Evolutionary conservation across 805 yeast species (phyloP).

Genomic region (Candida gorgasii): DNA sequence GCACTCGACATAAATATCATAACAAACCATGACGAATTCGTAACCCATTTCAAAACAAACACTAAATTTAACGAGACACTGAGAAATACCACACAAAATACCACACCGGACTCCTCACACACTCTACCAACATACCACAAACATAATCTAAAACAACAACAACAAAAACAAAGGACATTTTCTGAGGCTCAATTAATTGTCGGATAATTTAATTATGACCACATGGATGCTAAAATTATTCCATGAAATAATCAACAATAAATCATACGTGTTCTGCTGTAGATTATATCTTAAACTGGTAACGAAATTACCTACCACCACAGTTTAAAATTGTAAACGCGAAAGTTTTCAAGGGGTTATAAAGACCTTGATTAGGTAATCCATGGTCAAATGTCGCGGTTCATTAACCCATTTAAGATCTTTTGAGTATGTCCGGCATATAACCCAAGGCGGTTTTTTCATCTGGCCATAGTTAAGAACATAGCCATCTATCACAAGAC

Average conservation of each 20-base stretch:
- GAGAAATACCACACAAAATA: too few species aligned
- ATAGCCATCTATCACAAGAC: constrained; percentile 7
- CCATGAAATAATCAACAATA: neutral
- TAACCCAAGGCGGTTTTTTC: constrained; percentile 4
- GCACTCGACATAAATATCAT: neutral
- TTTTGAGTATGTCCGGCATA: constrained; percentile 1
- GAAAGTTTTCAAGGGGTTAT: constrained; percentile 1
- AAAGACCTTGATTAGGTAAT: neutral
- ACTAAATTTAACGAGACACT: neutral
- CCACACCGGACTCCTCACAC: too few species aligned
- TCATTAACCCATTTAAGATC: neutral
- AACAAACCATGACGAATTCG: neutral
- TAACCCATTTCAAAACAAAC: neutral
- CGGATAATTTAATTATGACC: neutral
- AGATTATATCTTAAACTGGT: neutral
- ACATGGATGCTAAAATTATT: neutral
- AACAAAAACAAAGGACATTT: too few species aligned
- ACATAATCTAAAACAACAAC: too few species aligned
- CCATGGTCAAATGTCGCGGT: neutral
- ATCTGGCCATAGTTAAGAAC: constrained; percentile 4
- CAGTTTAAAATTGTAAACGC: neutral
- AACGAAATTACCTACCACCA: neutral
- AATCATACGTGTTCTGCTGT: neutral
- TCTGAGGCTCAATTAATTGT: too few species aligned
- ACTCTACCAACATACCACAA: too few species aligned